A percentile compares a stretch with the other conserved stretches of the same genome.
These are phyloP conservation scores for Blastobotrys niveus DNA, from an alignment of 1,139 yeast species.

Conservation along the genomic window DNA sequence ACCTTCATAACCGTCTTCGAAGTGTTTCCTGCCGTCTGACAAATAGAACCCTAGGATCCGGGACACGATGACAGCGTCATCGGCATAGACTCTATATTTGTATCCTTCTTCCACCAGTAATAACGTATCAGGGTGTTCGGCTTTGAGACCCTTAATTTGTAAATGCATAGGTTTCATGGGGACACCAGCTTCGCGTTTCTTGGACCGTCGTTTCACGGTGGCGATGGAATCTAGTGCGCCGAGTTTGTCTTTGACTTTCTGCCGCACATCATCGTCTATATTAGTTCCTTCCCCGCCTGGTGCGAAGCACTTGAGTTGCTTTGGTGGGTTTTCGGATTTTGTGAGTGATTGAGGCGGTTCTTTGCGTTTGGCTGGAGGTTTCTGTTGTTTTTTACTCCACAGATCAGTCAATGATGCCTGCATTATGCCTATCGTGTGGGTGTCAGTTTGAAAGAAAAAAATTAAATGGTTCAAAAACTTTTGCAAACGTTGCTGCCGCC, in stretches of 20 bases:
- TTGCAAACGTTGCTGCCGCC: too few species aligned
- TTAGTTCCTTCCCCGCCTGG: conserved; percentile 1
- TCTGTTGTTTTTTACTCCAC: conserved; percentile 1
- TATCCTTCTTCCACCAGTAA: conserved; percentile 86
- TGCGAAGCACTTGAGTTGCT: background rate
- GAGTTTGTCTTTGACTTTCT: conserved; percentile 1
- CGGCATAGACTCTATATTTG: conserved; percentile 78
- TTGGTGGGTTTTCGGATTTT: too few species aligned
- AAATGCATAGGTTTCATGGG: conserved; percentile 34
- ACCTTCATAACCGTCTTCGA: conserved; percentile 42
- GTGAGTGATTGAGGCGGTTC: background rate
- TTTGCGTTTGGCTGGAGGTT: background rate
- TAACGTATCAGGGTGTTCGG: conserved; percentile 55
- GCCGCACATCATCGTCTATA: background rate
- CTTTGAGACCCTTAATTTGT: conserved; percentile 65
- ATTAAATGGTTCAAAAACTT: too few species aligned
- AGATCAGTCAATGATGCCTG: conserved; percentile 2
- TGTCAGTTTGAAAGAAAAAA: too few species aligned
- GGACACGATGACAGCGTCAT: conserved; percentile 72
- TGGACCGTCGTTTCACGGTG: conserved; percentile 10
- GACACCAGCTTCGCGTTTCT: conserved; percentile 1
- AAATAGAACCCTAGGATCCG: conserved; percentile 62
- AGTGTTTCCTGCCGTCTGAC: conserved; percentile 55
- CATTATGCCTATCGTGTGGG: background rate
- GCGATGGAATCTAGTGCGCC: conserved; percentile 12